Evolutionary conservation across 192 early-diverging fungal species (phyloP).

Genomic region (Umbelopsis isabellina): DNA sequence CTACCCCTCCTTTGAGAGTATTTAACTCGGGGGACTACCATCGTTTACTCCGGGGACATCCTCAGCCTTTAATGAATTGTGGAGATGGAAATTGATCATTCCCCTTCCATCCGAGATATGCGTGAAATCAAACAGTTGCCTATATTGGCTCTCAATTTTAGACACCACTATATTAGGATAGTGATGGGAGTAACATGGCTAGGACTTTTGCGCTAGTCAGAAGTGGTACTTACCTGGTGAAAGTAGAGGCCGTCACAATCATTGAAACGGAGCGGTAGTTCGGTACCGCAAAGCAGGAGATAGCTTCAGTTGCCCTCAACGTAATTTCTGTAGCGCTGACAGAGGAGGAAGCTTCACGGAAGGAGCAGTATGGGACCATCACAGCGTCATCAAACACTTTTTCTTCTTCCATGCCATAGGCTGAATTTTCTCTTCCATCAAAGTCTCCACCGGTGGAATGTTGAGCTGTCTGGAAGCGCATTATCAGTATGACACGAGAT

Average conservation of each 20-base stretch:
- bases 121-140: no score
- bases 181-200: not conserved
- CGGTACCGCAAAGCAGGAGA: conserved; percentile 14
- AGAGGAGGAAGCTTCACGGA: conserved; percentile 14
- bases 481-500: not conserved
- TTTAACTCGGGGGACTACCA: no score
- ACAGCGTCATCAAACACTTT: no score
- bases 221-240: conserved; percentile 11
- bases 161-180: no score
- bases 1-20: no score
- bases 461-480: not conserved
- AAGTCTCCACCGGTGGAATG: not conserved
- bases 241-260: conserved; percentile 17
- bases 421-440: no score
- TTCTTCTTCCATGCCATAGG: no score
- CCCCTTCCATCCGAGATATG: no score
- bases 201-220: conserved; percentile 11
- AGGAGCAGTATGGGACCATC: not conserved
- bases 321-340: conserved; percentile 15
- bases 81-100: no score
- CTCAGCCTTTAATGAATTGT: no score
- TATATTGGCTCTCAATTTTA: no score
- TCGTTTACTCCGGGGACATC: no score
- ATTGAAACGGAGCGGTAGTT: conserved; percentile 17
- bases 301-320: conserved; percentile 9